Evolutionary conservation across 306 rosid genomes (phyloP).

Genomic region (Vigna reflexopilosa): DNA sequence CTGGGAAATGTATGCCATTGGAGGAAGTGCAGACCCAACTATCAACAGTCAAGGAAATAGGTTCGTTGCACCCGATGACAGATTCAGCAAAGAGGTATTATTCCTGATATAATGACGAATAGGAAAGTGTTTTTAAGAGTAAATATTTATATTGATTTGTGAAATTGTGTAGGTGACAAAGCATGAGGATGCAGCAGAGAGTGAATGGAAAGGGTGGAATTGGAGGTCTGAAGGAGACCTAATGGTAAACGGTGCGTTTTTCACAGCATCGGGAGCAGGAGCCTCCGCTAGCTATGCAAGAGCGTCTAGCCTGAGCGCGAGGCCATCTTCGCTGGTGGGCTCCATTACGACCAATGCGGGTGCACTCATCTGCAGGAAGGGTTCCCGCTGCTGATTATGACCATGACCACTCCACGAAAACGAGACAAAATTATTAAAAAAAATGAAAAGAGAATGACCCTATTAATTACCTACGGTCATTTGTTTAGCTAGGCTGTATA

Average conservation of each 20-base stretch:
- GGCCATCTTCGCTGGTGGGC: slow-evolving; percentile 87
- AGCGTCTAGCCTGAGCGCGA: slow-evolving; percentile 93
- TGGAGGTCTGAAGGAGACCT: slow-evolving; percentile 96
- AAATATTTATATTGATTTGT: background rate
- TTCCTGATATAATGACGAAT: too few species aligned
- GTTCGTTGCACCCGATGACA: slow-evolving; percentile 76
- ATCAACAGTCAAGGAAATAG: slow-evolving; percentile 98
- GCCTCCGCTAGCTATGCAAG: slow-evolving; percentile 91
- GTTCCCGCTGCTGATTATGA: slow-evolving; percentile 79
- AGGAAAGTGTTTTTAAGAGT: too few species aligned
- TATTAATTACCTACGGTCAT: slow-evolving; percentile 39
- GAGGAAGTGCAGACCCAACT: slow-evolving; percentile 94
- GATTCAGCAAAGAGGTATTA: slow-evolving; percentile 86
- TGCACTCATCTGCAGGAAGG: slow-evolving; percentile 74
- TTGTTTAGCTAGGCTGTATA: slow-evolving; percentile 37
- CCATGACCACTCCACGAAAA: slow-evolving; percentile 41
- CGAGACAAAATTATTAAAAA: background rate
- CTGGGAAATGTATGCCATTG: slow-evolving; percentile 99
- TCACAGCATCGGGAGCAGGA: slow-evolving; percentile 81
- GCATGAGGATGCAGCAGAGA: slow-evolving; percentile 92
- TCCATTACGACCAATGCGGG: slow-evolving; percentile 74
- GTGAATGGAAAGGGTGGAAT: slow-evolving; percentile 86
- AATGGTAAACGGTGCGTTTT: slow-evolving; percentile 84
- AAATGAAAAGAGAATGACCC: slow-evolving; percentile 28
- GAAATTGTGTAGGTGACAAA: slow-evolving; percentile 77